Evolutionary conservation across 2,329 filamentous ascomycete species (phyloP), one percentile per base, ranked within the genome.

Genomic region (Colletotrichum lupini): DNA sequence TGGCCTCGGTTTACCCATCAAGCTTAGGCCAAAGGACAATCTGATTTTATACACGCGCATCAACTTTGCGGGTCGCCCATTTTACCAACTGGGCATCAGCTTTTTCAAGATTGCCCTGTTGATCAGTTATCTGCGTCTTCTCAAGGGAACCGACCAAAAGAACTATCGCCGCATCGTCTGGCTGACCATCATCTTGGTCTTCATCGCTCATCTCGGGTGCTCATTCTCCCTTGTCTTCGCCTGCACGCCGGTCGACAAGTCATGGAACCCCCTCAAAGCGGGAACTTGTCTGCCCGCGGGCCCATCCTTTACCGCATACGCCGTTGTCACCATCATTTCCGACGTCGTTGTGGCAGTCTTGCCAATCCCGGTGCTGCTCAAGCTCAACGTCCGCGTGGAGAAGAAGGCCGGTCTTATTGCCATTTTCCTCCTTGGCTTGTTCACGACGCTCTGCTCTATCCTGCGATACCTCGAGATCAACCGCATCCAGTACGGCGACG

Each of bases 21-120:
- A 66, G 7, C 73, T 81, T 5, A 83, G 88, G 0, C 88, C 88
- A 0, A 76, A 80, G n/a, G 78, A 75, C n/a, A 83, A 86, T 56
- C 76, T 87, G 0, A 72, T 84, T 5, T 79, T 80, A 0, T 89
- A 88, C 76, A 86, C 85, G 0, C 77, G 86, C 67, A 80, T 87
- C 76, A 90, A 90, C 77, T 89, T 84, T 74, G 85, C 85, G 5
- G 88, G 87, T 2, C 83, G 88, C 3, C 88, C 88, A 0, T 84
- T 89, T 57, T 90, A 90, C 73, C 87, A 89, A 74, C 62, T 88
- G 8, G 88, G 88, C 49, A 88, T 90, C 77, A 86, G 85, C 72
- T 88, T 88, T 70, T 90, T 90, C 83, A 90, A 90, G 76, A 84
- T 88, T 32, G 87, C 87, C 0, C 80, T 89, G 2, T 81, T 88